phyloP scores from a whole-genome alignment of 805 yeast species.

The Starmerella sirachaensis region DNA sequence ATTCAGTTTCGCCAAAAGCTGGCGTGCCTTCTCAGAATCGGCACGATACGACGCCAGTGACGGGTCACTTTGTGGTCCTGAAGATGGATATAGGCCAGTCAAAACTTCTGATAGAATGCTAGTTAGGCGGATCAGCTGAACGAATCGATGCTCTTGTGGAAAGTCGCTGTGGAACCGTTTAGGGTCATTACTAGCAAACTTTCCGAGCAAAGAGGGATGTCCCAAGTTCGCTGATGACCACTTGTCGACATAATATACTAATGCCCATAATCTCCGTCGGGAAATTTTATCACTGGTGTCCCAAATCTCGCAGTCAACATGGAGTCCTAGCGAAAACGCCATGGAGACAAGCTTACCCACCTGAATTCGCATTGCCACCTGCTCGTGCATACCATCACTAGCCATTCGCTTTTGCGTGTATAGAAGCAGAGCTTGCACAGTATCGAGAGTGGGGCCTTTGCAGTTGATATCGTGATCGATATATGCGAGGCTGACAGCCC shows the following conservation, averaged over 20 bases:
- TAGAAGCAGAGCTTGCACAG: conserved; percentile 27
- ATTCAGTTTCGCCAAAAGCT: conserved; percentile 17
- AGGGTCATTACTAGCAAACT: background rate
- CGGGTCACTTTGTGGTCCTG: conserved; percentile 12
- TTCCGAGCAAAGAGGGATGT: conserved; percentile 23
- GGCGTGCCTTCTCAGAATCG: conserved; percentile 15
- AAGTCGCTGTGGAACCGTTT: conserved; percentile 14
- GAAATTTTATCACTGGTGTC: conserved; percentile 26
- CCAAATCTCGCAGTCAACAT: conserved; percentile 30
- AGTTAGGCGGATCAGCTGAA: conserved; percentile 23
- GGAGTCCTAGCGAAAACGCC: conserved; percentile 27
- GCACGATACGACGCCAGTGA: conserved; percentile 10
- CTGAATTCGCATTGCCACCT: conserved; percentile 21
- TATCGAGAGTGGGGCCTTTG: conserved; percentile 24
- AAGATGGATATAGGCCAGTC: conserved; percentile 20
- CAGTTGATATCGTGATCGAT: conserved; percentile 25
- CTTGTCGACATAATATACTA: conserved; percentile 28
- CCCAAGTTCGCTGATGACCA: conserved; percentile 29
- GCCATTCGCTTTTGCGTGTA: conserved; percentile 25
- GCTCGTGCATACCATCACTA: conserved; percentile 27
- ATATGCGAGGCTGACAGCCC: conserved; percentile 23
- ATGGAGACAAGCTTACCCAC: conserved; percentile 26
- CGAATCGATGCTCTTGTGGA: conserved; percentile 25
- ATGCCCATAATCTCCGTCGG: conserved; percentile 29
- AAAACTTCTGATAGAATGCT: conserved; percentile 23